These are phyloP conservation scores for Albugo laibachii DNA, from an alignment of 352 stramenopile species.

Conservation along the genomic window DNA sequence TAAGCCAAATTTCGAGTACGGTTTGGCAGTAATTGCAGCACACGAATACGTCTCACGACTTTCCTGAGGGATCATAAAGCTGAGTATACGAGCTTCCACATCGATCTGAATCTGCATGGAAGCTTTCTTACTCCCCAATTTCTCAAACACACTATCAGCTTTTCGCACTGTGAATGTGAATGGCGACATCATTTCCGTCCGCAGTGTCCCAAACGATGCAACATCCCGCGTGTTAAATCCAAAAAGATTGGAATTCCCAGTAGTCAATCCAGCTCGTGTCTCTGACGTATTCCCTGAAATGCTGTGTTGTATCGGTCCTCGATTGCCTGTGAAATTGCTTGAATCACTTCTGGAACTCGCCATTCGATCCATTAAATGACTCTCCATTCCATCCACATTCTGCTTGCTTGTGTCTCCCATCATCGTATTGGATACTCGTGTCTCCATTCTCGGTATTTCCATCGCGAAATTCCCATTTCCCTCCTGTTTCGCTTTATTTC, in stretches of 20 bases:
- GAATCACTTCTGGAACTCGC: too few species aligned
- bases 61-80: slow-evolving; percentile 56
- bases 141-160: slow-evolving; percentile 62
- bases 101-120: slow-evolving; percentile 72
- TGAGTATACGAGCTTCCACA: slow-evolving; percentile 67
- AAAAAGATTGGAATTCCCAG: slow-evolving; percentile 32
- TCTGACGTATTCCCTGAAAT: too few species aligned
- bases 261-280: too few species aligned
- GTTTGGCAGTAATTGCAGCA: slow-evolving; percentile 48
- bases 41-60: slow-evolving; percentile 64
- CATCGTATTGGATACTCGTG: too few species aligned
- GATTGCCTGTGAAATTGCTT: too few species aligned
- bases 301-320: too few species aligned
- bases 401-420: too few species aligned
- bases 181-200: slow-evolving; percentile 22
- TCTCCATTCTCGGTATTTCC: too few species aligned
- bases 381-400: too few species aligned
- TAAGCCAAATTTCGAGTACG: slow-evolving; percentile 55
- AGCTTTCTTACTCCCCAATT: slow-evolving; percentile 58
- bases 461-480: too few species aligned
- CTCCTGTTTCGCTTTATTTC: too few species aligned
- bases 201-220: not conserved
- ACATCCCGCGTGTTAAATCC: slow-evolving; percentile 16
- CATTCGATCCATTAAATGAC: too few species aligned
- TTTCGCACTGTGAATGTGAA: slow-evolving; percentile 80